These are phyloP conservation scores for Colletotrichum liaoningense DNA, from an alignment of 2,329 filamentous ascomycete species.

Conservation along the genomic window DNA sequence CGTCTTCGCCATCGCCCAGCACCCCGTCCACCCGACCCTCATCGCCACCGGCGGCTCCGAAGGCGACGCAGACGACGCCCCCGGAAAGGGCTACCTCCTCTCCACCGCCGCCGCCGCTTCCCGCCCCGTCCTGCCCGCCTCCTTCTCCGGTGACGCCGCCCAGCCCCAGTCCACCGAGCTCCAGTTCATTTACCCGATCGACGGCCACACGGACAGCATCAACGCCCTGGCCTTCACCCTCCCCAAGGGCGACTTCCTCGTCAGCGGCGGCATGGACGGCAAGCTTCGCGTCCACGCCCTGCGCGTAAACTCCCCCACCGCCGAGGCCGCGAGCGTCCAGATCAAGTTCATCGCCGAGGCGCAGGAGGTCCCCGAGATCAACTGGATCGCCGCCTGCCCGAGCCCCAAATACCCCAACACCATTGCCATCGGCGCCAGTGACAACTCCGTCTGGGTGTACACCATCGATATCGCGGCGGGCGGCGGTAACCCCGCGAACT, in stretches of 20 bases:
- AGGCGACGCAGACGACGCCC: constrained; percentile 67
- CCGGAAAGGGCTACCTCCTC: constrained; percentile 87
- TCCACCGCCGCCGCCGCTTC: constrained; percentile 74
- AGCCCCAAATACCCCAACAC: constrained; percentile 79
- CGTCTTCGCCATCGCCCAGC: constrained; percentile 94
- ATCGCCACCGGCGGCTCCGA: constrained; percentile 87
- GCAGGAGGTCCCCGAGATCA: constrained; percentile 94
- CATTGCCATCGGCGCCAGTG: constrained; percentile 86
- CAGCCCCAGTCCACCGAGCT: constrained; percentile 65
- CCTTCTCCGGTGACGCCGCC: constrained; percentile 71
- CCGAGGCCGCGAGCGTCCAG: constrained; percentile 55
- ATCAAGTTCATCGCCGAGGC: constrained; percentile 78
- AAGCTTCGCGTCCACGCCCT: constrained; percentile 78
- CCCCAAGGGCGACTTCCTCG: constrained; percentile 83
- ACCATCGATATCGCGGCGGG: constrained; percentile 78
- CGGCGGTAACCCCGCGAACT: constrained; percentile 54
- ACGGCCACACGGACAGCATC: constrained; percentile 93
- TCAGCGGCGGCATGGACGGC: constrained; percentile 91
- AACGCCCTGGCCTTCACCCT: constrained; percentile 88
- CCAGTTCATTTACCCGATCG: constrained; percentile 76
- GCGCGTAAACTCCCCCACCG: constrained; percentile 50
- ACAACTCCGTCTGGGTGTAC: constrained; percentile 97
- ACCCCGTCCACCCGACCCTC: constrained; percentile 81
- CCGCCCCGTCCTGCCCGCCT: constrained; percentile 78
- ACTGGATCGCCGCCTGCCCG: constrained; percentile 87